Evolutionary conservation across 1,284 basidiomycete genomes (phyloP).

Genomic region (Cronartium quercuum): DNA sequence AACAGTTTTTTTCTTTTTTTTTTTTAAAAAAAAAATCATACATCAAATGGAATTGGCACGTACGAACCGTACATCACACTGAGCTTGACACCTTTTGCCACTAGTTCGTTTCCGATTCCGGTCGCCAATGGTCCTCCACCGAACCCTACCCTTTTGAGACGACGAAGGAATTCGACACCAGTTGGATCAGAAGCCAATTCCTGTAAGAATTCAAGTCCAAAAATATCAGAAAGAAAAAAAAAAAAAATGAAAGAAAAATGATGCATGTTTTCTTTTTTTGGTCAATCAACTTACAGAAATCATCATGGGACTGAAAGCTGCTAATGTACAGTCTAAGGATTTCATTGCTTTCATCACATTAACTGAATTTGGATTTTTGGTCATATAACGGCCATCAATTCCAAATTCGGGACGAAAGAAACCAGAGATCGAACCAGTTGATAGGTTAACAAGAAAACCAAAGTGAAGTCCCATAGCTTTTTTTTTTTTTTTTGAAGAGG

Average conservation of each 20-base stretch:
- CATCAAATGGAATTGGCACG: too few species aligned
- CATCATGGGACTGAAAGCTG: not conserved
- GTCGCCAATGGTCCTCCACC: not conserved
- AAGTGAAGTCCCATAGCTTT: not conserved
- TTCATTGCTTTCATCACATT: not conserved
- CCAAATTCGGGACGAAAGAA: not conserved
- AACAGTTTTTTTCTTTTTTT: not conserved
- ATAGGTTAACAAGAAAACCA: not conserved
- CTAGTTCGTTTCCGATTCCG: not conserved
- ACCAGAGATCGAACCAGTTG: not conserved
- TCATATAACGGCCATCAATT: not conserved
- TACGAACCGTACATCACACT: not conserved
- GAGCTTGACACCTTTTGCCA: not conserved
- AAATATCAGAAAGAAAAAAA: not conserved
- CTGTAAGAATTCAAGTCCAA: not conserved
- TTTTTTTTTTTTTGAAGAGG: too few species aligned
- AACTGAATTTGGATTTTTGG: not conserved
- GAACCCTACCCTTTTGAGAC: slow-evolving; percentile 1
- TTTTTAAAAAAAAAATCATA: too few species aligned
- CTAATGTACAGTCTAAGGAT: not conserved
- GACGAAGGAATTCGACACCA: not conserved
- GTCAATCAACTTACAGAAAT: not conserved
- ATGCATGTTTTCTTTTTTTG: not conserved
- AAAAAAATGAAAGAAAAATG: not conserved
- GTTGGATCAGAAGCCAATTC: not conserved